Conservation (phyloP, 306 rosid species). For the Pterocarpus macrocarpus region DNA sequence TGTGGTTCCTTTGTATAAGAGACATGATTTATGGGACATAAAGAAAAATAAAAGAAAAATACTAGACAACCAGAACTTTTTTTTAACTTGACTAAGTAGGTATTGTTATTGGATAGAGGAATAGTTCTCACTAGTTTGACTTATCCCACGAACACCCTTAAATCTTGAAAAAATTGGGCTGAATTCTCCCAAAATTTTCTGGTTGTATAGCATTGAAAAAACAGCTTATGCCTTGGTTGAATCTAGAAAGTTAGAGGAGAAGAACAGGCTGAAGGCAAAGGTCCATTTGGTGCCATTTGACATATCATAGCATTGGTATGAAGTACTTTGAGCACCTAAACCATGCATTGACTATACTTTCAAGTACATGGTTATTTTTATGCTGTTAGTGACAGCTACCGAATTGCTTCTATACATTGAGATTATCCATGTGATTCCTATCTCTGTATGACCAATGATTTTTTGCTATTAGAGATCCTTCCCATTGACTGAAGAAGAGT, state of each 20-base stretch:
- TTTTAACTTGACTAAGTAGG: not conserved
- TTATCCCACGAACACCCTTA: not conserved
- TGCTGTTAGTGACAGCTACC: not conserved
- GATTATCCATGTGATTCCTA: conserved; percentile 26
- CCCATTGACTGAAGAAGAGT: conserved; percentile 97
- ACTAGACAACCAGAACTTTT: not conserved
- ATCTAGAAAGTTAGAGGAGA: not conserved
- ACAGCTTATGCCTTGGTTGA: not conserved
- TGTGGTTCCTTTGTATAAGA: not conserved
- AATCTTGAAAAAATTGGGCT: not conserved
- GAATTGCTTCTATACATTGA: conserved; percentile 16
- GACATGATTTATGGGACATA: conserved; percentile 3
- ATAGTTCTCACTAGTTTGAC: not conserved
- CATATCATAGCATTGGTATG: not conserved
- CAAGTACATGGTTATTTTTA: not conserved
- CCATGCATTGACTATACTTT: conserved; percentile 24
- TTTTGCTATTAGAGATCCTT: conserved; percentile 76
- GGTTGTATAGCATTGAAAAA: not conserved
- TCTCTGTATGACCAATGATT: conserved; percentile 31
- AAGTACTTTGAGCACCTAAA: conserved; percentile 17
- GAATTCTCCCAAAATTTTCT: not conserved
- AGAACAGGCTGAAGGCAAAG: not conserved
- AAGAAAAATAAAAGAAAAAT: not conserved
- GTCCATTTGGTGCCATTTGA: not conserved
- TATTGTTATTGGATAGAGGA: conserved; percentile 1